Conservation (phyloP, 768 basidiomycete species). For the Leccinum barrowsii region DNA sequence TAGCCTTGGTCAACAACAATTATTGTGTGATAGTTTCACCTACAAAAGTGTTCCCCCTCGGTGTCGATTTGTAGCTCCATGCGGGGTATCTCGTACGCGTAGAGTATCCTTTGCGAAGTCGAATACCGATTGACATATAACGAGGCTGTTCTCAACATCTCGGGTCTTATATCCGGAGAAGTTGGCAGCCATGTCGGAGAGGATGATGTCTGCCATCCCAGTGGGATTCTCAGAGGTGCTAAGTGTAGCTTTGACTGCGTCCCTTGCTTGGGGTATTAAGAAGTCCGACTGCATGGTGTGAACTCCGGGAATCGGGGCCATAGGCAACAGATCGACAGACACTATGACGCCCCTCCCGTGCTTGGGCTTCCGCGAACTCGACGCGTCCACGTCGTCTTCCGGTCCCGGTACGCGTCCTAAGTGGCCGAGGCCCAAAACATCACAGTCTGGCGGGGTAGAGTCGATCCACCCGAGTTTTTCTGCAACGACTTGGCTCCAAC, state of each 20-base stretch:
- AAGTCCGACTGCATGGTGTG: slow-evolving; percentile 77
- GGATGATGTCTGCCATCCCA: slow-evolving; percentile 68
- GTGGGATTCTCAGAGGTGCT: slow-evolving; percentile 27
- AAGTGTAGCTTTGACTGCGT: slow-evolving; percentile 41
- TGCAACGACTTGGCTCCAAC: slow-evolving; percentile 87
- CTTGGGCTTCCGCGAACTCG: slow-evolving; percentile 25
- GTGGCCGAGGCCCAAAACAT: not conserved
- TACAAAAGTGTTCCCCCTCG: slow-evolving; percentile 47
- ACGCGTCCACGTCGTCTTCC: not conserved
- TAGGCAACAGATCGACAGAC: slow-evolving; percentile 77
- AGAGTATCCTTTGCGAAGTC: slow-evolving; percentile 59
- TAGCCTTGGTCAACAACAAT: slow-evolving; percentile 27
- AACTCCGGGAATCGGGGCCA: slow-evolving; percentile 71
- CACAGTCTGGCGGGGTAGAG: slow-evolving; percentile 1
- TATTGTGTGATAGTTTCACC: slow-evolving; percentile 12
- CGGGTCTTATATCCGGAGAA: slow-evolving; percentile 62
- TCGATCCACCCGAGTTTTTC: slow-evolving; percentile 53
- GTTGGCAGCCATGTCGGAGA: slow-evolving; percentile 91
- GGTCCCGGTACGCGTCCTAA: not conserved
- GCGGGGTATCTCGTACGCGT: slow-evolving; percentile 42
- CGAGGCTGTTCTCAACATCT: slow-evolving; percentile 67
- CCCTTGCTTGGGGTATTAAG: slow-evolving; percentile 50
- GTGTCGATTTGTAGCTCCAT: slow-evolving; percentile 41
- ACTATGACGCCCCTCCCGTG: slow-evolving; percentile 45
- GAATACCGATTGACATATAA: slow-evolving; percentile 73